Base-by-base conservation (phyloP, 2,329 filamentous ascomycete species). In the Alternaria brassicicola region DNA sequence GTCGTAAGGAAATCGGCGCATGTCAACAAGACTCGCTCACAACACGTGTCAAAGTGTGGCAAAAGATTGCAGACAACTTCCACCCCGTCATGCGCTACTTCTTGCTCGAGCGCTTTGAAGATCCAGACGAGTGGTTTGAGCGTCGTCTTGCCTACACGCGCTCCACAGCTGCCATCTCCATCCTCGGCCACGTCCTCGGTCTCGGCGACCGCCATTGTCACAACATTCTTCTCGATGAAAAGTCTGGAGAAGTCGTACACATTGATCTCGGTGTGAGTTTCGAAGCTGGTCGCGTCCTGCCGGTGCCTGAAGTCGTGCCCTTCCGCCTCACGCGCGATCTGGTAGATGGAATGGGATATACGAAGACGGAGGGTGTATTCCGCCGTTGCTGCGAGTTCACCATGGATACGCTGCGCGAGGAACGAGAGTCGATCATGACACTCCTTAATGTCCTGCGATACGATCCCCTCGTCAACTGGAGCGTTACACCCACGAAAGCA, bases 361-460 rank as follows among this genome's bases (percentile, higher is more conserved):
- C 92, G 3, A 92, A 91, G 70, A 96, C 93, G 0, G 96, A 99
- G 77, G 95, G 95, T 3, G 93, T 98, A 0, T 99, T 98, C 81
- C 87, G 95, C 7, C 88, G 96, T n/a, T 98, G 94, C 78, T 99
- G 95, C 76, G 96, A 99, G 75, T 98, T 98, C 75, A 98, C 93
- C 0, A 86, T 99, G 30, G 93, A 97, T 62, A 93, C 96, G 2
- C 82, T 99, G 33, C 89, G 95, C n/a, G 91, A 96, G 69, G 95
- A 99, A 76, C 91, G 91, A 12, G 96, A 97, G 75, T 93, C 90
- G 42, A 99, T 99, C 80, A 98, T 97, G 93, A 98, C 95, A 0
- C 93, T 99, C 52, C 86, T 99, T 19, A 96, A 99, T 73, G 96
- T 99, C 21, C 82, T 99, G 58, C 90, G 96, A n/a, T 98, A 97